A percentile compares a stretch with the other conserved stretches of the same genome.
Evolutionary conservation across 176 grass and related monocot genomes (phyloP).

Genomic region (Rhynchospora pubera): DNA sequence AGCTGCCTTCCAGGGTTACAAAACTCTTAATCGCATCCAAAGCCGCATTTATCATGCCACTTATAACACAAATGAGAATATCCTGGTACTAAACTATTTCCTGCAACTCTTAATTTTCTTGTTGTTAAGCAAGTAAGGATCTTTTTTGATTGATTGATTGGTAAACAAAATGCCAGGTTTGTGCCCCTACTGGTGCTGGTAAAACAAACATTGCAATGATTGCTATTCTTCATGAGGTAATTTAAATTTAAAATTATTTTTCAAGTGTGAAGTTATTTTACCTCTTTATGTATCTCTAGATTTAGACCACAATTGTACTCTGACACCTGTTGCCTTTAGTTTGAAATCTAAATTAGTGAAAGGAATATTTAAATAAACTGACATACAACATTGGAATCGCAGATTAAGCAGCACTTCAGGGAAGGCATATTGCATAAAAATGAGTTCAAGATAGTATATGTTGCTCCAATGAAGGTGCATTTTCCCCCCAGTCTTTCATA

Average conservation of each 20-base stretch:
- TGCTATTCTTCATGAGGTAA: constrained; percentile 92
- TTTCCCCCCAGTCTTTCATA: neutral
- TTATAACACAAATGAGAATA: constrained; percentile 93
- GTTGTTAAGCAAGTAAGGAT: constrained; percentile 12
- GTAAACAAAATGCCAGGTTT: constrained; percentile 62
- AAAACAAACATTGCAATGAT: constrained; percentile 99
- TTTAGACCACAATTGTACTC: neutral
- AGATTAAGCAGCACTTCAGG: constrained; percentile 95
- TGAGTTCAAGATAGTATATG: constrained; percentile 99
- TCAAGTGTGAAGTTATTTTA: neutral
- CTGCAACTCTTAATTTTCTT: constrained; percentile 10
- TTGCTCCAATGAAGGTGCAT: constrained; percentile 97
- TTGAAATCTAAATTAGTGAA: neutral
- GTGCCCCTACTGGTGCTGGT: constrained; percentile 96
- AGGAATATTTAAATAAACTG: neutral
- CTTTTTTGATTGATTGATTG: constrained; percentile 15
- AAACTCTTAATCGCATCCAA: constrained; percentile 87
- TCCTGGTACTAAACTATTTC: constrained; percentile 49
- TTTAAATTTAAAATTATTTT: neutral
- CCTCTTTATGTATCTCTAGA: neutral
- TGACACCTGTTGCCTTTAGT: neutral
- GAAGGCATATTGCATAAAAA: constrained; percentile 96
- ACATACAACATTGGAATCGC: constrained; percentile 7
- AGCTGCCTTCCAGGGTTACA: constrained; percentile 91
- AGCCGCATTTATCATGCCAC: constrained; percentile 87